Evolutionary conservation across 140 eudicot species (phyloP), one percentile per base, ranked within the genome.

Genomic region (Oenanthe javanica): DNA sequence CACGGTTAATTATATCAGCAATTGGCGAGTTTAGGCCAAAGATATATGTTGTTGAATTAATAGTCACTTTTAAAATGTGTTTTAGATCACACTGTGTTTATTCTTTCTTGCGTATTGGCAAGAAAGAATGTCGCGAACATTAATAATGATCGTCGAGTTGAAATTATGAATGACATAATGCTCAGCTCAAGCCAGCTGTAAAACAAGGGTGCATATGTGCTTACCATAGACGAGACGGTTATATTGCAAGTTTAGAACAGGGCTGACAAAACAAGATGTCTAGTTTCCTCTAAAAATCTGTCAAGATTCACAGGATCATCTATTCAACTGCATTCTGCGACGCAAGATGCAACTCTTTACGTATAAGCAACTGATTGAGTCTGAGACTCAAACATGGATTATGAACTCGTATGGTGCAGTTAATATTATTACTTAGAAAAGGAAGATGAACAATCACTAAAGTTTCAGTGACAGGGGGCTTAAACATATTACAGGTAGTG

Each of bases 221-320:
- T 27, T 51, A 14, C 8, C 38, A 48, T 66, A 46, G 46, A 63
- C 16, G 77, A 47, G 48, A 66, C 36, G 13, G 13, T 45, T 61
- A 54, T 61, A 10, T 47, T 71, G 77, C 31, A 38, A 76, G 69
- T 75, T 74, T 59, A 51, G 31, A 76, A 55, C 36, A 72, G 46
- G 9, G 71, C 43, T 81, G 79, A 81, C 79, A 64, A 49, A 84
- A 76, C 47, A 42, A 75, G 77, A 75, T 80, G 13, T 50, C 55
- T 13, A 54, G 46, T 59, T 73, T 79, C 43, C 79, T 16, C 16
- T 5, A 71, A 51, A 38, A 81, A 81, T 77, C 80, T 55, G 82
- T 77, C 73, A 69, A 52, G 52, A 84, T 76, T 25, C 76, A 70
- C 50, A 7, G 51, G 61, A 80, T 77, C 82, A 11, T 5, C 69